Base-by-base conservation (phyloP, 129 eudicot genomes). In the Pittosporum tobira region DNA sequence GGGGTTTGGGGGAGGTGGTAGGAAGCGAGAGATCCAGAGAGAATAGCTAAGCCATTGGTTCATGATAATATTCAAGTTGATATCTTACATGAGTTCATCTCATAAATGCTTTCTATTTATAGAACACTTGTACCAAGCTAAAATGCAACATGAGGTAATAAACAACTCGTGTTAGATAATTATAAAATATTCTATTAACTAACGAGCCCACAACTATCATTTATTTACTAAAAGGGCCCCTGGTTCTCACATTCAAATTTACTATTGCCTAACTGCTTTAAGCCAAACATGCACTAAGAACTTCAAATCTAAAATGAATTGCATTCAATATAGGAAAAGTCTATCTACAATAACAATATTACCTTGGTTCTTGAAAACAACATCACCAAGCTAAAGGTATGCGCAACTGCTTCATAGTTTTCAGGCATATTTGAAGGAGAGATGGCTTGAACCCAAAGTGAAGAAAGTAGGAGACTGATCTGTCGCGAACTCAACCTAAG, bases 361-460 rank as follows among this genome's bases (percentile, higher is more conserved):
- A 78, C 84, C 76, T 78, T 78, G 72, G 71, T 68, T 15, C 77
- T 52, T 57, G 84, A 73, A 59, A 73, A 78, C 45, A 78, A 45
- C 54, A 84, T 47, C 63, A 88, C 90, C 75, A 88, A 60, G 59
- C 96, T 76, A 75, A 75, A 88, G 50, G 96, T 88, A 65, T 88
- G 89, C 55, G 87, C 77, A 66, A 88, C 81, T 74, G 96, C 96
- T 61, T 81, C 94, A 67, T 71, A 88, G 72, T 81, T 88, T 73
- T 78, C 84, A 75, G 94, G 94, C 43, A 71, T 73, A 62, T 88
- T 88, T 57, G 67, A 79, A 55, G 81, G 74, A 30, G 83, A 84
- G 62, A 81, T 76, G 30, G 96, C 73, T 56, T 88, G 94, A 8
- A 85, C 73, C 88, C 94, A 88, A 27, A 88, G 76, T 51, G 96